Base-by-base conservation (phyloP, 2,329 filamentous ascomycete species). In the Ophiostoma sp. region DNA sequence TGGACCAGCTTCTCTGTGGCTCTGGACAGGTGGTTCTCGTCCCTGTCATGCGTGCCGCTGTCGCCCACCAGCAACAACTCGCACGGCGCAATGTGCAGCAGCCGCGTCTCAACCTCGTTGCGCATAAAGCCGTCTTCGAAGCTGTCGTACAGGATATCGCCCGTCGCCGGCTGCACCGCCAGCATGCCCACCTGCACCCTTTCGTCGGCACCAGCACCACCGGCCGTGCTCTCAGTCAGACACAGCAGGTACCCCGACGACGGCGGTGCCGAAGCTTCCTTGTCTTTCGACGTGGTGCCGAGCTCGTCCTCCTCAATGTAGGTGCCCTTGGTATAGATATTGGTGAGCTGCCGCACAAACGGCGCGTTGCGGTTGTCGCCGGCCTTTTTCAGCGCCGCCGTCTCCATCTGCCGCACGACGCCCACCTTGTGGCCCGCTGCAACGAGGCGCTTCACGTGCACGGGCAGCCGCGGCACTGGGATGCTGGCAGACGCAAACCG, bases 121-220 rank as follows among this genome's bases (percentile, higher is more conserved):
- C 95, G 85, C 94, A 99, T 97, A 79, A 98, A 98, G 1, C 94
- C 93, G 75, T 99, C 95, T 73, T 98, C 92, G 74, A 99, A 99
- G 69, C 89, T 88, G 75, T 99, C 95, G 74, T 97, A 96, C 68
- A 98, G 90, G 73, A 99, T 92, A 76, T 98, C 94, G 68, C 95
- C 95, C 0, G 95, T 99, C 0, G 92, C 91, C 8, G 95, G 95
- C 74, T 99, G 95, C 4, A 99, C 95, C 40, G 95, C 95, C 36
- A 99, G 83, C 69, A 99, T 87, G 1, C 95, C 95, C 38, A 98
- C 89, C 68, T 95, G 87, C 0, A 98, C 94, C 75, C 91, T 96
- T 76, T 99, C 95, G 75, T 98, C 94, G 0, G 92, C 93, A 1
- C 92, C 92, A 78, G 45, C n/a, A 16, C 65, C 67, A 11, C 55